Evolutionary conservation across 192 early-diverging fungal genomes (phyloP).

Genomic region (Backusella macrospora): DNA sequence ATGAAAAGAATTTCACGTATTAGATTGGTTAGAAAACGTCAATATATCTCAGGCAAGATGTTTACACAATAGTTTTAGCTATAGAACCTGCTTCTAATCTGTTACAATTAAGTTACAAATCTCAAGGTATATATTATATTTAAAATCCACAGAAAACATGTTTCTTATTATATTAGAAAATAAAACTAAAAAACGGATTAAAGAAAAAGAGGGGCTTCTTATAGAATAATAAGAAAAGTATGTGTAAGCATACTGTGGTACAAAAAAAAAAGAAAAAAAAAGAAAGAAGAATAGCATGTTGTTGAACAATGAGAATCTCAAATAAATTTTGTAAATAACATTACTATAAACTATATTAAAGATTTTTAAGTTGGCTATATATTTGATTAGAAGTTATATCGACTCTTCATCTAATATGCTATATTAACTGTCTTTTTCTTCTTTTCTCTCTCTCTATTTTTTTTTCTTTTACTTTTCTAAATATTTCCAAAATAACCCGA

Average conservation of each 20-base stretch:
- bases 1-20: no score
- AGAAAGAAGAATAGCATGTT: background rate
- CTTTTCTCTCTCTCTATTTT: background rate
- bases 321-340: background rate
- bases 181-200: background rate
- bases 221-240: background rate
- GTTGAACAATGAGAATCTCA: background rate
- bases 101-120: no score
- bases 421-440: background rate
- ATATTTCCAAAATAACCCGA: background rate
- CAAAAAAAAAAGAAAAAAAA: constrained; percentile 1
- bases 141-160: no score
- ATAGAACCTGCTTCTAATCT: no score
- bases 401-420: background rate
- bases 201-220: background rate
- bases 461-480: background rate
- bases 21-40: no score
- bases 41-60: no score
- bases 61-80: no score
- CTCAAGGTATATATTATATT: no score
- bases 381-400: background rate
- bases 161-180: background rate
- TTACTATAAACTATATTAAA: background rate
- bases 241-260: background rate
- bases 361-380: background rate